A percentile compares a stretch with the other conserved stretches of the same genome.
These are phyloP conservation scores for Penicillium simplicissimum DNA, from an alignment of 495 filamentous ascomycete genomes.

Conservation along the genomic window DNA sequence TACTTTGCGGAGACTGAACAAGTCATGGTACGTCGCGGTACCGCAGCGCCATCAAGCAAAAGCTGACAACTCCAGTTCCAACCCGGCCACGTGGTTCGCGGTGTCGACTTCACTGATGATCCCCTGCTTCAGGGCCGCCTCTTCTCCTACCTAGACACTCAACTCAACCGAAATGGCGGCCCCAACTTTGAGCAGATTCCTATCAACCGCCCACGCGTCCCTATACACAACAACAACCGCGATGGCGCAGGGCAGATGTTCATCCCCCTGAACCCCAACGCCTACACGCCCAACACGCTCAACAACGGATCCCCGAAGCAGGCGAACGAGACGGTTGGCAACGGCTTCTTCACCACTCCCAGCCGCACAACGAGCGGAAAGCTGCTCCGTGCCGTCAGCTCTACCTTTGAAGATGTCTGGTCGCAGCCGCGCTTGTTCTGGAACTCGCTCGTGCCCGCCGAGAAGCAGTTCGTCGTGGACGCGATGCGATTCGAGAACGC, in stretches of 20 bases:
- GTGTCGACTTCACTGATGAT: constrained; percentile 73
- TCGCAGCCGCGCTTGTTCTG: constrained; percentile 74
- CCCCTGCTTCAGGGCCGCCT: constrained; percentile 73
- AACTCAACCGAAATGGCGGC: constrained; percentile 66
- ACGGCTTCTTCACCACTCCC: constrained; percentile 75
- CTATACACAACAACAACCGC: constrained; percentile 73
- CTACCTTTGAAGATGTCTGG: constrained; percentile 75
- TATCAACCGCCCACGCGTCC: constrained; percentile 63
- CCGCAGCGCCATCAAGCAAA: not conserved
- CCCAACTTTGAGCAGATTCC: constrained; percentile 76
- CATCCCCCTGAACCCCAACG: constrained; percentile 50
- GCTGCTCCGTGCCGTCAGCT: constrained; percentile 58
- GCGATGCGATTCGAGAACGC: constrained; percentile 74
- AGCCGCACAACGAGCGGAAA: constrained; percentile 52
- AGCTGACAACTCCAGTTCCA: constrained; percentile 30
- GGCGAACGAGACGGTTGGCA: constrained; percentile 67
- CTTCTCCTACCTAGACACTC: constrained; percentile 76
- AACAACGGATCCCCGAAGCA: constrained; percentile 66
- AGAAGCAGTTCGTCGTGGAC: constrained; percentile 78
- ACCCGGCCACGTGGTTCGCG: constrained; percentile 60
- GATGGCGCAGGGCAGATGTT: constrained; percentile 50
- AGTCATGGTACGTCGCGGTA: constrained; percentile 53
- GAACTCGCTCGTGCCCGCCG: constrained; percentile 69
- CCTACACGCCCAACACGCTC: constrained; percentile 67
- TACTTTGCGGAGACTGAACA: constrained; percentile 83